A percentile compares a stretch with the other conserved stretches of the same genome.
Evolutionary conservation across 2,329 filamentous ascomycete genomes (phyloP).

Genomic region (Neocatenulostroma microsporum): DNA sequence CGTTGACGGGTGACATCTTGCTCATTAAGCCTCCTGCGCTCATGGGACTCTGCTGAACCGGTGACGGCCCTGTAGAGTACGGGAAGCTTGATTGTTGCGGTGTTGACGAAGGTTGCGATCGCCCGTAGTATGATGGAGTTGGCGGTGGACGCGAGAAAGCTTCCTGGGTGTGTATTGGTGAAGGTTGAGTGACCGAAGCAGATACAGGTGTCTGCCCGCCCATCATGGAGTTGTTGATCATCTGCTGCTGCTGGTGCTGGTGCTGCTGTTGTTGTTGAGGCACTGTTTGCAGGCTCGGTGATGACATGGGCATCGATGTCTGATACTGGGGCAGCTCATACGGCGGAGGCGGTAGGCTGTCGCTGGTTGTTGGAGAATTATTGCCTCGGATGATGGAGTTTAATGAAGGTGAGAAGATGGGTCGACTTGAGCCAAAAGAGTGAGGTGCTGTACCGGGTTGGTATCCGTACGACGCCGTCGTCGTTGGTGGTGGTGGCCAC

Average conservation of each 20-base stretch:
- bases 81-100: constrained; percentile 42
- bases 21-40: constrained; percentile 39
- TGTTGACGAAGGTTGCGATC: constrained; percentile 45
- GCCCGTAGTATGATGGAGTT: constrained; percentile 56
- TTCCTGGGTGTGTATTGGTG: constrained; percentile 53
- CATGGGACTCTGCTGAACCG: constrained; percentile 44
- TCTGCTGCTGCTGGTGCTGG: constrained; percentile 34
- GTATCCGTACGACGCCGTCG: constrained; percentile 50
- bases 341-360: constrained; percentile 58
- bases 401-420: constrained; percentile 52
- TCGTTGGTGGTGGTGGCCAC: constrained; percentile 47
- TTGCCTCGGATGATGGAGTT: constrained; percentile 46
- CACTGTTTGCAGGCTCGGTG: constrained; percentile 42
- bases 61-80: constrained; percentile 44
- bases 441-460: constrained; percentile 41
- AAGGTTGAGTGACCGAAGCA: constrained; percentile 31
- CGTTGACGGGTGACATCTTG: constrained; percentile 47
- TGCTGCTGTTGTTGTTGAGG: constrained; percentile 5
- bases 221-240: constrained; percentile 40
- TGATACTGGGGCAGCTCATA: constrained; percentile 60
- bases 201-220: constrained; percentile 31
- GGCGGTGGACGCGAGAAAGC: constrained; percentile 50
- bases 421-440: constrained; percentile 41
- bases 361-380: constrained; percentile 53
- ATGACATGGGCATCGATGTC: constrained; percentile 45